Conservation (phyloP, 2,329 filamentous ascomycete genomes). For the Diaporthe citriasiana region DNA sequence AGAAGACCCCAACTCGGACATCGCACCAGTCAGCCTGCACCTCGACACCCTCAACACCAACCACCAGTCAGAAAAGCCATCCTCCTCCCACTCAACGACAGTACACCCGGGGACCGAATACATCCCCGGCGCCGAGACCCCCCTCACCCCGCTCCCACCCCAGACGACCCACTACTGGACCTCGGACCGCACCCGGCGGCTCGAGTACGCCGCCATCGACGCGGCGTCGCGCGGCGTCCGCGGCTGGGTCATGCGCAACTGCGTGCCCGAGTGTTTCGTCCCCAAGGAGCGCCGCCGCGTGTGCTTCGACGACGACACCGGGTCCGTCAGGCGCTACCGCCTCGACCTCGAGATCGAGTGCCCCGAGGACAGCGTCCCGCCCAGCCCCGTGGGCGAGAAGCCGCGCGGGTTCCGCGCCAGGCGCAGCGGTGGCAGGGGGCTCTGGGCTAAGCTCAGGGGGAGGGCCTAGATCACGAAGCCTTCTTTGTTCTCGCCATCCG, state of each 20-base stretch:
- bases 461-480: neutral
- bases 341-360: slow-evolving; percentile 64
- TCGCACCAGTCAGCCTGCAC: slow-evolving; percentile 37
- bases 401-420: slow-evolving; percentile 38
- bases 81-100: slow-evolving; percentile 54
- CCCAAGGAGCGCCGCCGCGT: slow-evolving; percentile 64
- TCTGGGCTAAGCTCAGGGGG: slow-evolving; percentile 39
- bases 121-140: slow-evolving; percentile 41
- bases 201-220: slow-evolving; percentile 78
- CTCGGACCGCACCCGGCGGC: slow-evolving; percentile 71
- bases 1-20: slow-evolving; percentile 32
- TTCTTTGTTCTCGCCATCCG: too few species aligned
- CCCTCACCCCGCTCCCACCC: slow-evolving; percentile 61
- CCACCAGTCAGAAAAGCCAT: slow-evolving; percentile 48
- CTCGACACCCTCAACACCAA: slow-evolving; percentile 39
- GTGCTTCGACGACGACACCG: slow-evolving; percentile 72
- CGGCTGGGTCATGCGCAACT: slow-evolving; percentile 70
- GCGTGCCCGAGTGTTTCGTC: slow-evolving; percentile 73
- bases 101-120: slow-evolving; percentile 35
- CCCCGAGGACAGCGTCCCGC: slow-evolving; percentile 43
- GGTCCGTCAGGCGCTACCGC: slow-evolving; percentile 74
- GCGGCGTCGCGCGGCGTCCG: slow-evolving; percentile 71
- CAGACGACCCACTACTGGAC: slow-evolving; percentile 78
- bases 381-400: slow-evolving; percentile 41
- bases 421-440: neutral